Evolutionary conservation across 495 filamentous ascomycete genomes (phyloP), one percentile per base, ranked within the genome.

Genomic region (Aspergillus asperescens): DNA sequence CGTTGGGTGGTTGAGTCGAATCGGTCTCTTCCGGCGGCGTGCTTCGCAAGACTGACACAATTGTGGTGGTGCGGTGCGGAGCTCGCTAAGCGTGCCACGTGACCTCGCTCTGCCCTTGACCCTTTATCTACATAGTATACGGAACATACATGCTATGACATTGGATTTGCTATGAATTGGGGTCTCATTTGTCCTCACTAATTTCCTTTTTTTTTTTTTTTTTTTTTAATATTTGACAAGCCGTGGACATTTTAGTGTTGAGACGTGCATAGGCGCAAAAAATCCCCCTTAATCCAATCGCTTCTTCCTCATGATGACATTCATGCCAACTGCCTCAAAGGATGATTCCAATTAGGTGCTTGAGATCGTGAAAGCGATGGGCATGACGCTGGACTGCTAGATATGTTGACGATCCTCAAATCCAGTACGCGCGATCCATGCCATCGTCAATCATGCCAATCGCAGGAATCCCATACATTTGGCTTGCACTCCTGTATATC

Each of bases 1-100:
- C 71, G 73, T 73, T 75, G 65, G 71, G 72, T 73, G 71, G 66
- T 76, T 66, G 64, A 74, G 66, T 68, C 68, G 68, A 71, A 62
- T 65, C 71, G 71, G 65, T 66, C 65, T 66, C 65, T 67, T 61
- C n/a, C 69, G 69, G 64, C 66, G 70, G 66, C 66, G 59, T 59
- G 61, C 62, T 62, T 51, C 58, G 55, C 50, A 50, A 56, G 56
- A 56, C 56, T 61, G 68, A 64, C 63, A 70, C 64, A 72, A 74
- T 75, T 77, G 69, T 74, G 46, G 46, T 49, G 69, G 71, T 74
- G 72, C 69, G 72, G 62, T 62, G 62, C 62, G 62, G 62, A 59
- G 57, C 58, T 76, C 73, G 72, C 72, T 77, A 74, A 76, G 54
- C 59, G 62, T 49, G 37, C 51, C 73, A 77, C 72, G 72, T 77